Conservation (phyloP, 768 basidiomycete genomes). For the Lactarius evosmus region DNA sequence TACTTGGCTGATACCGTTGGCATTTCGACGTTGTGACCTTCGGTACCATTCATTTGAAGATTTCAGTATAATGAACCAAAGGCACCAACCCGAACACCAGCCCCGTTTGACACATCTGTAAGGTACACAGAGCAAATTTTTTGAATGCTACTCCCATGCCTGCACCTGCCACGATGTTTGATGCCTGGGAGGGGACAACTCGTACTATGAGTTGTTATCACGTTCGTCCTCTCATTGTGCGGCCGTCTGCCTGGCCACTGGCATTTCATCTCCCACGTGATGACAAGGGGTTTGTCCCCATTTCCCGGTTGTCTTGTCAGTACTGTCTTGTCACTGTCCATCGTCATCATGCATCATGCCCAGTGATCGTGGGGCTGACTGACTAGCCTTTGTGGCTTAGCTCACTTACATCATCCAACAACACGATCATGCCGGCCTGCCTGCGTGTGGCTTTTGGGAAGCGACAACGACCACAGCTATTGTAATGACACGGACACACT, state of each 20-base stretch:
- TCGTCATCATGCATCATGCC: not conserved
- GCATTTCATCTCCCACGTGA: not conserved
- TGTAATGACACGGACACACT: not conserved
- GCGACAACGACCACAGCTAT: not conserved
- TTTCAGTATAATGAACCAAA: not conserved
- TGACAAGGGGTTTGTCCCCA: not conserved
- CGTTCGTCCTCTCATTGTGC: not conserved
- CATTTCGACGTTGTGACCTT: too few relatives aligned
- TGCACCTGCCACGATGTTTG: not conserved
- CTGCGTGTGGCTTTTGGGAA: not conserved
- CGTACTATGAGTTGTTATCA: not conserved
- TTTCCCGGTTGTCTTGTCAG: not conserved
- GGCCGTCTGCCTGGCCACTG: not conserved
- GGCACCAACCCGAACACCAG: not conserved
- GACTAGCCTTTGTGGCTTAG: not conserved
- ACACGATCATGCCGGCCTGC: not conserved
- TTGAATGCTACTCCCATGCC: not conserved
- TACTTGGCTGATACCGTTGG: not conserved
- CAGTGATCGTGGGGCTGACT: not conserved
- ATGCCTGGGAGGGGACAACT: not conserved
- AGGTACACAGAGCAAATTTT: not conserved
- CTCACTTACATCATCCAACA: not conserved
- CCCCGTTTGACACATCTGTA: too few relatives aligned
- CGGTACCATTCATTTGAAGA: too few relatives aligned
- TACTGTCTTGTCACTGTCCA: not conserved